Conservation (phyloP, 257 asterid species). For the Rauvolfia tetraphylla region DNA sequence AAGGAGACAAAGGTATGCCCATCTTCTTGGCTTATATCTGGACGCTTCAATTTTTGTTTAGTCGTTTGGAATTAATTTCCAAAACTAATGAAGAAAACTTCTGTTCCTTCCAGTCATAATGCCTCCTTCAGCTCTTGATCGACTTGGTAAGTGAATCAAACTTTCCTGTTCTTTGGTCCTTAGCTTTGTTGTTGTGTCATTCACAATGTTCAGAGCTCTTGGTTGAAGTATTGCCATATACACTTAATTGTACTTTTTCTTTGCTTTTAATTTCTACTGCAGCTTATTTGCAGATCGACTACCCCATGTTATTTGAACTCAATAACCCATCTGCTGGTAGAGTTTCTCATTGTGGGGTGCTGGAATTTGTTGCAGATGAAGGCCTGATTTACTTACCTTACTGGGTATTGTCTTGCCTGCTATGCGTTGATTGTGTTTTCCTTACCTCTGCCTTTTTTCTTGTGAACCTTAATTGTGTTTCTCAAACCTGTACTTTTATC, state of each 20-base stretch:
- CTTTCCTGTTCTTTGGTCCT: neutral
- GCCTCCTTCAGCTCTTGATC: conserved; percentile 43
- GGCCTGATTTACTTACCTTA: conserved; percentile 31
- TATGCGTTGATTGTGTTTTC: no score
- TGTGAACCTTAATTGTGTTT: neutral
- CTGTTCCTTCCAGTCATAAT: conserved; percentile 25
- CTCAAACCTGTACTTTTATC: neutral
- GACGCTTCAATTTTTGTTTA: neutral
- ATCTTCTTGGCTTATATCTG: neutral
- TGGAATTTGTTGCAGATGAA: conserved; percentile 34
- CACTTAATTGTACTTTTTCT: neutral
- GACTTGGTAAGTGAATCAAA: conserved; percentile 24
- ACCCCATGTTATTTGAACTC: conserved; percentile 34
- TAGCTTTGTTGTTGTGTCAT: neutral
- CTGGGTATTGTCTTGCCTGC: conserved; percentile 22
- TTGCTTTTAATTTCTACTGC: conserved; percentile 7
- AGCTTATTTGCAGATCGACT: conserved; percentile 31
- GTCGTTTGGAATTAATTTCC: neutral
- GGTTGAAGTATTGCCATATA: neutral
- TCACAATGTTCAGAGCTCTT: neutral
- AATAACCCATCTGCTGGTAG: conserved; percentile 16
- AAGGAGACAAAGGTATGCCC: conserved; percentile 31
- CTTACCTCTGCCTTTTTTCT: neutral
- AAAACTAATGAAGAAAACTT: neutral
- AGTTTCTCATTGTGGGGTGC: conserved; percentile 34